These are phyloP conservation scores for Fusarium annulatum DNA, from an alignment of 2,329 filamentous ascomycete species.

Conservation along the genomic window DNA sequence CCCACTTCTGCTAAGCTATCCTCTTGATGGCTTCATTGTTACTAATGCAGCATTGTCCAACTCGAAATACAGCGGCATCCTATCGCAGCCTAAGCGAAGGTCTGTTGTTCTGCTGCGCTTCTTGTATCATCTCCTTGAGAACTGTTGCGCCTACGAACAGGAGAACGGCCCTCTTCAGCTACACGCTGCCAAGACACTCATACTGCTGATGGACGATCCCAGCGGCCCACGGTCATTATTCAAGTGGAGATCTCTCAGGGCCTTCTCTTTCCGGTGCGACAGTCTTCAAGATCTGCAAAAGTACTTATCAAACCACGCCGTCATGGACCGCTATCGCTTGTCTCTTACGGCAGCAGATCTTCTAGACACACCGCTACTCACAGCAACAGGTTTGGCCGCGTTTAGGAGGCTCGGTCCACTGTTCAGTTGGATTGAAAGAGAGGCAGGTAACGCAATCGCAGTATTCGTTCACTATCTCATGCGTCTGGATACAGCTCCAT, in stretches of 20 bases:
- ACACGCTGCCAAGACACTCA: too few species aligned
- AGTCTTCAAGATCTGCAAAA: rapidly evolving
- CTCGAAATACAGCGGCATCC: too few species aligned
- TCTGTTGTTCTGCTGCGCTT: too few species aligned
- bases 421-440: not conserved
- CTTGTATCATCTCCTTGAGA: too few species aligned
- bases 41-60: too few species aligned
- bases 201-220: not conserved
- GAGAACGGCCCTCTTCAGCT: too few species aligned
- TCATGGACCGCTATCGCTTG: not conserved
- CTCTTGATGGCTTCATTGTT: too few species aligned
- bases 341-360: not conserved
- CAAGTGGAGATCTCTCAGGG: not conserved
- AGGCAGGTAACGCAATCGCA: rapidly evolving
- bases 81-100: too few species aligned
- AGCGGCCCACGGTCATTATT: not conserved
- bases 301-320: not conserved
- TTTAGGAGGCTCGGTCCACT: rapidly evolving
- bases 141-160: too few species aligned
- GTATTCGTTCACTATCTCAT: not conserved
- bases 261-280: rapidly evolving
- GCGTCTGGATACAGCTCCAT: rapidly evolving
- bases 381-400: not conserved
- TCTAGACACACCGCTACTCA: not conserved
- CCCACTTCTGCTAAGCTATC: too few species aligned